A percentile compares a stretch with the other conserved stretches of the same genome.
These are phyloP conservation scores for Acanthochlamys bracteata DNA, from an alignment of 106 monocot genomes.

Conservation along the genomic window DNA sequence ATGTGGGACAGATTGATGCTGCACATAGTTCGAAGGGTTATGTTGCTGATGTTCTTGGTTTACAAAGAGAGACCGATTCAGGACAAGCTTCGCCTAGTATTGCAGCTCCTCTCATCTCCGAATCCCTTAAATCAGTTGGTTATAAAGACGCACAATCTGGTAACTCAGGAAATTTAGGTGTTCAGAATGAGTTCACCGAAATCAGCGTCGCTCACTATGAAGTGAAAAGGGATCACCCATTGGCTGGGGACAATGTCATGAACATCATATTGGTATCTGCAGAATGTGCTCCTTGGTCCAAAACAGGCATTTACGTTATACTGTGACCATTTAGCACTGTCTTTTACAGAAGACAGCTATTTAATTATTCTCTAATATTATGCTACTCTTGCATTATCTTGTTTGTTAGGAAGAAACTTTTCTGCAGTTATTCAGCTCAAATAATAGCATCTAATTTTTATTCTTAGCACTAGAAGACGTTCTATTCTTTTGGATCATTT, in stretches of 20 bases:
- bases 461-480: conserved; percentile 5
- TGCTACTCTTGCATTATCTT: background rate
- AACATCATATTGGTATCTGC: conserved; percentile 78
- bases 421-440: background rate
- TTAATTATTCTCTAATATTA: background rate
- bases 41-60: conserved; percentile 24
- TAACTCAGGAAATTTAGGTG: conserved; percentile 14
- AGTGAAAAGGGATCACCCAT: conserved; percentile 32
- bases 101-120: conserved; percentile 9
- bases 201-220: conserved; percentile 18
- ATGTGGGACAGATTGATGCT: too few species aligned
- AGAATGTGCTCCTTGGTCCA: conserved; percentile 94
- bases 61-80: conserved; percentile 19
- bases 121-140: conserved; percentile 6
- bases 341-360: background rate
- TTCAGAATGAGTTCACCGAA: conserved; percentile 2
- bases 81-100: conserved; percentile 6
- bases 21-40: too few species aligned
- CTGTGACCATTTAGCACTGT: background rate
- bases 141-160: conserved; percentile 12
- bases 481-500: too few species aligned
- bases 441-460: background rate
- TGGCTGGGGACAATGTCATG: conserved; percentile 80
- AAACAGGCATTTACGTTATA: conserved; percentile 51
- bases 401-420: conserved; percentile 1